These are phyloP conservation scores for Gnomoniopsis smithogilvyi DNA, from an alignment of 2,329 filamentous ascomycete genomes.

Conservation along the genomic window DNA sequence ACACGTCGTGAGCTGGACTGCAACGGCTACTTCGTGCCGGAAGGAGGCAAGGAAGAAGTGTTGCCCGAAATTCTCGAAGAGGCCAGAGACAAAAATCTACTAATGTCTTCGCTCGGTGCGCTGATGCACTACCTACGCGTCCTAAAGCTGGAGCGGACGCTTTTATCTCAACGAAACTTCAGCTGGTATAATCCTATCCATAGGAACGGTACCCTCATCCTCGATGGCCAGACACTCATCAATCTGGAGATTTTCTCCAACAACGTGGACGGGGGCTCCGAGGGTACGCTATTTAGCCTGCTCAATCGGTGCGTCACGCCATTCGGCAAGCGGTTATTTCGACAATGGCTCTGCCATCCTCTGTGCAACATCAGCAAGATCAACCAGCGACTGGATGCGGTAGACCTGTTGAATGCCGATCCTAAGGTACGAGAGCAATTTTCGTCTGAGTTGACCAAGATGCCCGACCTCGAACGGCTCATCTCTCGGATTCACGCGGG, in stretches of 20 bases:
- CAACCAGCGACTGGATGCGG: constrained; percentile 89
- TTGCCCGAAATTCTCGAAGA: constrained; percentile 78
- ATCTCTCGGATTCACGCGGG: constrained; percentile 94
- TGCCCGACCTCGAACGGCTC: constrained; percentile 90
- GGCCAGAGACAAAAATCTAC: constrained; percentile 71
- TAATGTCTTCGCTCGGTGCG: constrained; percentile 90
- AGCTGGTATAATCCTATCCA: constrained; percentile 87
- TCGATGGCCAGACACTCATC: constrained; percentile 94
- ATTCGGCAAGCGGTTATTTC: constrained; percentile 93
- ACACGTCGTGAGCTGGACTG: constrained; percentile 78
- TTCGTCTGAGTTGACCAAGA: constrained; percentile 79
- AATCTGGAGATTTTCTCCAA: constrained; percentile 98
- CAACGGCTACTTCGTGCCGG: constrained; percentile 71
- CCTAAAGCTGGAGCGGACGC: constrained; percentile 82
- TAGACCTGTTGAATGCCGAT: constrained; percentile 88
- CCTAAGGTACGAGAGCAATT: constrained; percentile 80
- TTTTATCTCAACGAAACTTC: constrained; percentile 89
- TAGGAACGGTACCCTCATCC: constrained; percentile 83
- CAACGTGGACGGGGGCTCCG: constrained; percentile 76
- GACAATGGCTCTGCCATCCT: constrained; percentile 96
- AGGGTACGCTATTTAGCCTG: constrained; percentile 86
- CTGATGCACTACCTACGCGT: constrained; percentile 81
- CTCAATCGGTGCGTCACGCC: constrained; percentile 94
- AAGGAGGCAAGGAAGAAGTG: constrained; percentile 50
- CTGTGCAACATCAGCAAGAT: constrained; percentile 83